Evolutionary conservation across 2,329 filamentous ascomycete species (phyloP).

Genomic region (Cladophialophora carrionii): DNA sequence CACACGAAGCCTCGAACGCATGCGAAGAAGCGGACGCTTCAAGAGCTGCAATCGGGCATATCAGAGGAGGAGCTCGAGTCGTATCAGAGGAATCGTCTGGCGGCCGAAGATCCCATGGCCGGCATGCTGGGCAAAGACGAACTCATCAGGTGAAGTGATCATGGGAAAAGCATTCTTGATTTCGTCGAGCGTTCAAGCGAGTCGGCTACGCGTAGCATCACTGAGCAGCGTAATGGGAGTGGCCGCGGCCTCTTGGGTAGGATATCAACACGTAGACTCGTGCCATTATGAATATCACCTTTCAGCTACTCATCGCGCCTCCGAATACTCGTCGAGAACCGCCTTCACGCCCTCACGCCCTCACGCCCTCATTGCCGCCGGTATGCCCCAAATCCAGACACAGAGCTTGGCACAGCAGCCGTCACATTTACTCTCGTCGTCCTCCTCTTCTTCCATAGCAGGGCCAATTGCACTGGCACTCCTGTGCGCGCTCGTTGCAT

Average conservation of each 20-base stretch:
- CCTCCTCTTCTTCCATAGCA: conserved; percentile 1
- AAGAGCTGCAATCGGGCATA: conserved; percentile 77
- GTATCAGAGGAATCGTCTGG: conserved; percentile 74
- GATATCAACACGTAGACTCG: too few species aligned
- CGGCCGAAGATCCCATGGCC: conserved; percentile 83
- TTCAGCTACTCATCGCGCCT: background rate
- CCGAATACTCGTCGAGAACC: background rate
- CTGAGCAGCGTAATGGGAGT: background rate
- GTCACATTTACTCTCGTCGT: background rate
- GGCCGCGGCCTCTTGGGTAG: too few species aligned
- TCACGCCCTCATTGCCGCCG: background rate
- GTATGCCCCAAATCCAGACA: conserved; percentile 3
- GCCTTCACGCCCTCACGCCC: background rate
- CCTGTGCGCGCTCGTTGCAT: background rate
- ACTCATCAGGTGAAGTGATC: conserved; percentile 20
- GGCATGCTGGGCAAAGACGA: conserved; percentile 48
- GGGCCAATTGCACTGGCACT: conserved; percentile 1
- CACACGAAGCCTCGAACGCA: conserved; percentile 38
- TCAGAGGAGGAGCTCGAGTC: conserved; percentile 84
- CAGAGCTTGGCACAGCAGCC: conserved; percentile 2
- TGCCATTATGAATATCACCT: background rate
- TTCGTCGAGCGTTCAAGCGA: conserved; percentile 14
- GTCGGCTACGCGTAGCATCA: background rate
- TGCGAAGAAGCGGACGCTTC: conserved; percentile 71
- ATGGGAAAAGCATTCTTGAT: background rate